These are phyloP conservation scores for Coprinellus aureogranulatus DNA, from an alignment of 768 basidiomycete genomes.

Conservation along the genomic window DNA sequence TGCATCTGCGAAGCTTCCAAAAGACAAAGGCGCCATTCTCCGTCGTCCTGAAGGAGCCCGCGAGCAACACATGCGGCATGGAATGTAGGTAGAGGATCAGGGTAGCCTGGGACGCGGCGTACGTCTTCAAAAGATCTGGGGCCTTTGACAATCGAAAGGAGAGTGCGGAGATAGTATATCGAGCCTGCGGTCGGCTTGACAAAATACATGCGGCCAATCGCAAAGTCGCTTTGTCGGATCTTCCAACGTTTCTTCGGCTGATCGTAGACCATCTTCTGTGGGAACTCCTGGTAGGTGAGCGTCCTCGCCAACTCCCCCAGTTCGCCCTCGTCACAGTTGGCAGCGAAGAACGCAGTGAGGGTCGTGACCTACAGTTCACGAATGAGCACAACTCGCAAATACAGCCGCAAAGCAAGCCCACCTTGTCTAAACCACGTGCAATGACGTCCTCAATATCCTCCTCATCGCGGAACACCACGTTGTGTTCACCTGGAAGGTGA, in stretches of 20 bases:
- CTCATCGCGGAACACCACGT: constrained; percentile 31
- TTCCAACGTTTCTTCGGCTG: constrained; percentile 24
- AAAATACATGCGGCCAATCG: constrained; percentile 42
- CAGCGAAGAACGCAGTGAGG: constrained; percentile 31
- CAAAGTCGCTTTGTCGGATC: constrained; percentile 22
- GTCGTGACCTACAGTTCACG: constrained; percentile 13
- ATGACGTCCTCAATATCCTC: constrained; percentile 23
- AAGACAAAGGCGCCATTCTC: constrained; percentile 41
- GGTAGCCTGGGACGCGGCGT: constrained; percentile 17
- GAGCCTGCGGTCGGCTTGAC: constrained; percentile 35
- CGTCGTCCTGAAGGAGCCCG: constrained; percentile 47
- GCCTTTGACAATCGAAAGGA: constrained; percentile 39
- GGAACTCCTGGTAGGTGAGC: constrained; percentile 36
- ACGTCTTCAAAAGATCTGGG: constrained; percentile 27
- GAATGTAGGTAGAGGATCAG: constrained; percentile 25
- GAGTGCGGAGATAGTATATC: constrained; percentile 37
- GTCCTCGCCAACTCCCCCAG: background rate
- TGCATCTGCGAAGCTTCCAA: constrained; percentile 38
- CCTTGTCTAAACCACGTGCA: constrained; percentile 7
- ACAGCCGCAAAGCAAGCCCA: no score
- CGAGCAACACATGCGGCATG: constrained; percentile 38
- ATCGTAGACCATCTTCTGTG: constrained; percentile 14
- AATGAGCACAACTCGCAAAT: no score
- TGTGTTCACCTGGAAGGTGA: constrained; percentile 42
- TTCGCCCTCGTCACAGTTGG: constrained; percentile 19